Evolutionary conservation across 768 basidiomycete species (phyloP).

Genomic region (Fomitopsis pulvina): DNA sequence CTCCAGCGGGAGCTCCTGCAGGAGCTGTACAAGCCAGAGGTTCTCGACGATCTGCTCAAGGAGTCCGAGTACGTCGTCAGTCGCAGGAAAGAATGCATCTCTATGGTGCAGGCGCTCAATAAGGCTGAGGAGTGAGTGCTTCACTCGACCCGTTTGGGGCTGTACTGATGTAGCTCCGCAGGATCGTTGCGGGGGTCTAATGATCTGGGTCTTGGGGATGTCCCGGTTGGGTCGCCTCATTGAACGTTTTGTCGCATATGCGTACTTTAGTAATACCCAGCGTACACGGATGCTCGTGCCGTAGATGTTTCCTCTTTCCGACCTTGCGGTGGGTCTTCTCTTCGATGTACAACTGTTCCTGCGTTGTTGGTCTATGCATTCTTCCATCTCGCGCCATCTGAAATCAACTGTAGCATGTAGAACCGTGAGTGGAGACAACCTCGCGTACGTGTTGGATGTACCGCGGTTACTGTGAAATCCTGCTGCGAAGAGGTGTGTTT

Average conservation of each 20-base stretch:
- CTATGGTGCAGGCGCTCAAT: constrained; percentile 91
- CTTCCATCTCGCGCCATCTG: background rate
- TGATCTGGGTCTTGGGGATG: background rate
- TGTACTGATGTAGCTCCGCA: background rate
- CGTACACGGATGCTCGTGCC: constrained; percentile 2
- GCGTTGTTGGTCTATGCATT: background rate
- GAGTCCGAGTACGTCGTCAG: constrained; percentile 87
- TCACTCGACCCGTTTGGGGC: background rate
- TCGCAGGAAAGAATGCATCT: constrained; percentile 89
- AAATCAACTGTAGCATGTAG: background rate
- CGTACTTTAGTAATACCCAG: constrained; percentile 10
- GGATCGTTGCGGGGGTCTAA: constrained; percentile 18
- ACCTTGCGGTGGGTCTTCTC: constrained; percentile 14
- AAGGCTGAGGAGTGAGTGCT: constrained; percentile 88
- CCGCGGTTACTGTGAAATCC: too few species aligned
- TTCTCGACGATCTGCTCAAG: constrained; percentile 90
- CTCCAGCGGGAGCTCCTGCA: constrained; percentile 91
- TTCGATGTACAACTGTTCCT: constrained; percentile 10
- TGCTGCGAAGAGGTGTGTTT: too few species aligned
- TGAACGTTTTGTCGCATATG: background rate
- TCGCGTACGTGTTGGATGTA: too few species aligned
- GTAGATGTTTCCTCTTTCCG: constrained; percentile 4
- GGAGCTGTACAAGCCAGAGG: constrained; percentile 95
- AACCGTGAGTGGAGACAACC: background rate
- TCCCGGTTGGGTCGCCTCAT: background rate